A percentile compares a stretch with the other conserved stretches of the same genome.
Evolutionary conservation across 1,284 basidiomycete genomes (phyloP).

Genomic region (Cutaneotrichosporon dermatis): DNA sequence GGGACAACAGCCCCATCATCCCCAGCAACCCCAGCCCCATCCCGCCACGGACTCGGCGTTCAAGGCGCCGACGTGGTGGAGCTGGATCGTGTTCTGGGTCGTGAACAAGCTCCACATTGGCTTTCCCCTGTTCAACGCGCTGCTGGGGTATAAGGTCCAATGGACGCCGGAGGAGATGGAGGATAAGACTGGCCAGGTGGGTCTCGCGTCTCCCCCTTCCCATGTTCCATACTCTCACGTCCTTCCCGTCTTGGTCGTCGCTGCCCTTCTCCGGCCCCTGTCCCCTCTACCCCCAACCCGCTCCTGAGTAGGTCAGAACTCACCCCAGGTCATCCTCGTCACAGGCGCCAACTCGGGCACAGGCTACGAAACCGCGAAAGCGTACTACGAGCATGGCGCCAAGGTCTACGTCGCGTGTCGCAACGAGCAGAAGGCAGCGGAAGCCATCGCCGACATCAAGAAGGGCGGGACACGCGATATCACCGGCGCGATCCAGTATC

Average conservation of each 20-base stretch:
- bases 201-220: not conserved
- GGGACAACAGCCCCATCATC: too few relatives aligned
- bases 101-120: not conserved
- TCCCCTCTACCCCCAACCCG: too few relatives aligned
- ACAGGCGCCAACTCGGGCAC: slow-evolving; percentile 44
- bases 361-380: slow-evolving; percentile 39
- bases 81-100: not conserved
- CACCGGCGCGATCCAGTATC: not conserved
- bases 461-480: slow-evolving; percentile 35
- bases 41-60: too few relatives aligned
- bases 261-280: too few relatives aligned
- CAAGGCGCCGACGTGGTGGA: not conserved
- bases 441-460: slow-evolving; percentile 55
- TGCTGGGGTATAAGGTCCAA: slow-evolving; percentile 25
- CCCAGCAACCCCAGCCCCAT: too few relatives aligned
- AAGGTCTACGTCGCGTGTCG: slow-evolving; percentile 60
- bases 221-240: too few relatives aligned
- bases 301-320: not conserved
- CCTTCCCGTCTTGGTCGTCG: too few relatives aligned
- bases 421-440: slow-evolving; percentile 51
- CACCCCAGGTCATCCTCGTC: slow-evolving; percentile 37
- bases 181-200: slow-evolving; percentile 54
- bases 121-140: not conserved
- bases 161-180: slow-evolving; percentile 55
- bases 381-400: slow-evolving; percentile 56